Evolutionary conservation across 2,329 filamentous ascomycete species (phyloP).

Genomic region (Albophoma yamanashiensis): DNA sequence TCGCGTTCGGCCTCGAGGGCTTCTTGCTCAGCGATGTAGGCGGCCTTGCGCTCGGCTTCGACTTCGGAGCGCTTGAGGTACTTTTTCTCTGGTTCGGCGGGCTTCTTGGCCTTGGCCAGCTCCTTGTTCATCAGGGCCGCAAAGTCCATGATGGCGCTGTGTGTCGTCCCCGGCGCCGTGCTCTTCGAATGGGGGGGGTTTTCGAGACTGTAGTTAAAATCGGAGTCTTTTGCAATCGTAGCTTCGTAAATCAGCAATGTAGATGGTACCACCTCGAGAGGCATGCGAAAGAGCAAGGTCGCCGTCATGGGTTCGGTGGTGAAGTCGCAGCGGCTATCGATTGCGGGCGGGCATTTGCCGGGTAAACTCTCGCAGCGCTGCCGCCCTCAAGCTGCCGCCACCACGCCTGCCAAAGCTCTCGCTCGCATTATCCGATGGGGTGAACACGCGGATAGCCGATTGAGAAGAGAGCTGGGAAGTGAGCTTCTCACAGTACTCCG

Average conservation of each 20-base stretch:
- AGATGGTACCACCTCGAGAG: background rate
- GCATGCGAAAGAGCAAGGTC: background rate
- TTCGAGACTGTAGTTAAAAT: background rate
- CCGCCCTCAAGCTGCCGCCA: background rate
- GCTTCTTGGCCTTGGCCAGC: slow-evolving; percentile 68
- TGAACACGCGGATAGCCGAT: background rate
- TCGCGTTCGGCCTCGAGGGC: slow-evolving; percentile 60
- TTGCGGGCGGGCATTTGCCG: slow-evolving; percentile 17
- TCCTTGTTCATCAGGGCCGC: slow-evolving; percentile 86
- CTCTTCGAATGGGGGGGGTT: background rate
- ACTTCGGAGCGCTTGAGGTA: slow-evolving; percentile 78
- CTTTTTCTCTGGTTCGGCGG: slow-evolving; percentile 47
- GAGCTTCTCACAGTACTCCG: background rate
- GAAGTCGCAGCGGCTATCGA: slow-evolving; percentile 9
- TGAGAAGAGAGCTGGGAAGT: background rate
- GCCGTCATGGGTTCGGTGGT: background rate
- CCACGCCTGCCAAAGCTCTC: background rate
- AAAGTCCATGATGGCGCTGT: slow-evolving; percentile 68
- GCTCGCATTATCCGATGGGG: background rate
- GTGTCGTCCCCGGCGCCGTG: background rate
- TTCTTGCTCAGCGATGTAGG: slow-evolving; percentile 75
- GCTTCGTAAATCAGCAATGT: background rate
- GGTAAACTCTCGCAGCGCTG: slow-evolving; percentile 4
- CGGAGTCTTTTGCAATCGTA: background rate
- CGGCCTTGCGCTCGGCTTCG: slow-evolving; percentile 69